These are phyloP conservation scores for Aspergillus oerlinghausenensis DNA, from an alignment of 2,329 filamentous ascomycete species.

Conservation along the genomic window DNA sequence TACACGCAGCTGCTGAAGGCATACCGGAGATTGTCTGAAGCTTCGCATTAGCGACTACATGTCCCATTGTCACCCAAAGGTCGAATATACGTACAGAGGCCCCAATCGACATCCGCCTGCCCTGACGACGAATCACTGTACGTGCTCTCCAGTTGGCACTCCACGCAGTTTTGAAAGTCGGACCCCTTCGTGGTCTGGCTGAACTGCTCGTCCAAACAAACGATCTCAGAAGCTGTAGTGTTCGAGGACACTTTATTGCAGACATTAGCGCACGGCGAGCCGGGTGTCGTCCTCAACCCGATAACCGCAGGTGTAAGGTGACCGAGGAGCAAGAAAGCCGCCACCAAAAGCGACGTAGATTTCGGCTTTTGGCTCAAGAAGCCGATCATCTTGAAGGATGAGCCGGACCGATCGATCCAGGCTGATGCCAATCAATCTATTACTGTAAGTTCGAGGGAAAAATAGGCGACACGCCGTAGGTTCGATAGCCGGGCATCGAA, in stretches of 20 bases:
- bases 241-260: slow-evolving; percentile 30
- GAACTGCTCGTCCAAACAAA: slow-evolving; percentile 38
- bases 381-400: slow-evolving; percentile 18
- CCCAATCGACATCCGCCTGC: slow-evolving; percentile 44
- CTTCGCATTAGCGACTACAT: not conserved
- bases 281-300: slow-evolving; percentile 28
- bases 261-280: slow-evolving; percentile 36
- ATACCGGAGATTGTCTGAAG: slow-evolving; percentile 43
- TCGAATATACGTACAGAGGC: slow-evolving; percentile 37
- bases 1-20: slow-evolving; percentile 43
- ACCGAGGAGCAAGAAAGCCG: slow-evolving; percentile 16
- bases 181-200: slow-evolving; percentile 28
- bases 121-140: slow-evolving; percentile 29
- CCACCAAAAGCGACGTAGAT: slow-evolving; percentile 15
- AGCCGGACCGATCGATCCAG: not conserved
- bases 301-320: slow-evolving; percentile 18
- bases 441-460: slow-evolving; percentile 5
- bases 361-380: slow-evolving; percentile 8
- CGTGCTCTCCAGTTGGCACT: slow-evolving; percentile 39
- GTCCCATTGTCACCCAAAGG: not conserved
- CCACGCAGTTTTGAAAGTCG: slow-evolving; percentile 38
- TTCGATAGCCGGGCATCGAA: slow-evolving; percentile 10
- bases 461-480: not conserved
- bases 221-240: slow-evolving; percentile 39
- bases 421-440: not conserved